Conservation (phyloP, 2,329 filamentous ascomycete species). For the Pseudogymnoascus sp. region DNA sequence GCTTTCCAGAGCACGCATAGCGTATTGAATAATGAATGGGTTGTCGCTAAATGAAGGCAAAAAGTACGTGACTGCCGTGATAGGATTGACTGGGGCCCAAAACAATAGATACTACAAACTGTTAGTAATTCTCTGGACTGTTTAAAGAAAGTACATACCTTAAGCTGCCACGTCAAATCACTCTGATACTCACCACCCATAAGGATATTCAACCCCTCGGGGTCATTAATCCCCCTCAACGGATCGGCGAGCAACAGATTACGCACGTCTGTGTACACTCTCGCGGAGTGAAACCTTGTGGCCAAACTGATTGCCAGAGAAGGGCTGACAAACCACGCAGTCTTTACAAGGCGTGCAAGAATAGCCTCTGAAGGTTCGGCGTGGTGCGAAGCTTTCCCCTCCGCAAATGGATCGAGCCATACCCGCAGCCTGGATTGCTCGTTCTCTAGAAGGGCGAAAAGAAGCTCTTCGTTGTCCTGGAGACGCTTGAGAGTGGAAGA, state of each 20-base stretch:
- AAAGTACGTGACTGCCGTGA: conserved; percentile 90
- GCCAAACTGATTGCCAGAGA: conserved; percentile 81
- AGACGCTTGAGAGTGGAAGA: conserved; percentile 56
- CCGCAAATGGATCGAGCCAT: conserved; percentile 75
- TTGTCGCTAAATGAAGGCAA: conserved; percentile 85
- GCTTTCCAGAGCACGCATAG: conserved; percentile 87
- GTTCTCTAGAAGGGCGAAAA: conserved; percentile 72
- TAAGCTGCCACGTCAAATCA: conserved; percentile 79
- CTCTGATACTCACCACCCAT: conserved; percentile 68
- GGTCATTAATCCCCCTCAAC: conserved; percentile 71
- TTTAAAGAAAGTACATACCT: conserved; percentile 42
- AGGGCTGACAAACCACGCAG: conserved; percentile 82
- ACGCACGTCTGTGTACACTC: conserved; percentile 68
- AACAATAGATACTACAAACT: conserved; percentile 69
- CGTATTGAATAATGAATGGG: conserved; percentile 90
- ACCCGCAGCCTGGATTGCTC: conserved; percentile 78
- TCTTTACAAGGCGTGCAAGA: conserved; percentile 55
- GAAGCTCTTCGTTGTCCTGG: conserved; percentile 73
- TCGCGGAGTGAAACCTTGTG: conserved; percentile 69
- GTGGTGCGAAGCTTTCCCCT: conserved; percentile 32
- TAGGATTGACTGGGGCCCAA: conserved; percentile 88
- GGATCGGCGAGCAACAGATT: conserved; percentile 76
- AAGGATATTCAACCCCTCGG: conserved; percentile 76
- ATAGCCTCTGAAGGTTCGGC: conserved; percentile 33
- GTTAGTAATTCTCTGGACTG: conserved; percentile 24